Base-by-base conservation (phyloP, 2,329 filamentous ascomycete species). In the Monosporascus sp. region DNA sequence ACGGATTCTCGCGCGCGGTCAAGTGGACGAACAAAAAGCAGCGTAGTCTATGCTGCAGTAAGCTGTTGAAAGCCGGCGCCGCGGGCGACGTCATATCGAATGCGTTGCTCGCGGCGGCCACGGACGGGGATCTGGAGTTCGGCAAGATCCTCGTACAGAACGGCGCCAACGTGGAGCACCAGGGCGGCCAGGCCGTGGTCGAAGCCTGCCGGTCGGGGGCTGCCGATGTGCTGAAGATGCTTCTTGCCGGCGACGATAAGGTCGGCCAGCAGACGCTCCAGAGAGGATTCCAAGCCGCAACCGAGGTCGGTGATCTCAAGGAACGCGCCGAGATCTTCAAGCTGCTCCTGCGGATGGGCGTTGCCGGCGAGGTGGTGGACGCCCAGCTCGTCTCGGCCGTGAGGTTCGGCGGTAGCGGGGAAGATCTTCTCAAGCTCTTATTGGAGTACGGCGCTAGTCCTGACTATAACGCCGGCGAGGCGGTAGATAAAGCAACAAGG, bases 281-380 rank as follows among this genome's bases (percentile, higher is more conserved):
- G 31, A 72, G 73, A 39, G 79, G 76, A 0, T 83, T 84, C 45
- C 76, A 82, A 54, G 80, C 79, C 2, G 79, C 80, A 0, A 81
- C 77, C 0, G 75, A 79, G 50, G 70, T 82, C 2, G 66, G 74
- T 2, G 76, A 82, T 53, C 63, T 83, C 5, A 71, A 70, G 50
- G 74, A 72, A 39, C 70, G 80, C 2, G 74, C 74, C 0, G 70
- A 71, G 22, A 69, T 83, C 2, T 80, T 84, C 45, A 70, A 75
- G 49, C 62, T 79, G 2, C 68, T 85, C 1, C 63, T 85, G 0
- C 68, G 74, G 11, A 71, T 71, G 36, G 80, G 80, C 0, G 74
- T 82, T 1, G 64, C 65, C 0, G 78, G 79, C 1, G 77, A 81
- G 11, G 70, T 75, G 1, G 70, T 84, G 0, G 74, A 82, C 49